Evolutionary conservation across 1,284 basidiomycete species (phyloP), one percentile per base, ranked within the genome.

Genomic region (Coniferiporia weirii): DNA sequence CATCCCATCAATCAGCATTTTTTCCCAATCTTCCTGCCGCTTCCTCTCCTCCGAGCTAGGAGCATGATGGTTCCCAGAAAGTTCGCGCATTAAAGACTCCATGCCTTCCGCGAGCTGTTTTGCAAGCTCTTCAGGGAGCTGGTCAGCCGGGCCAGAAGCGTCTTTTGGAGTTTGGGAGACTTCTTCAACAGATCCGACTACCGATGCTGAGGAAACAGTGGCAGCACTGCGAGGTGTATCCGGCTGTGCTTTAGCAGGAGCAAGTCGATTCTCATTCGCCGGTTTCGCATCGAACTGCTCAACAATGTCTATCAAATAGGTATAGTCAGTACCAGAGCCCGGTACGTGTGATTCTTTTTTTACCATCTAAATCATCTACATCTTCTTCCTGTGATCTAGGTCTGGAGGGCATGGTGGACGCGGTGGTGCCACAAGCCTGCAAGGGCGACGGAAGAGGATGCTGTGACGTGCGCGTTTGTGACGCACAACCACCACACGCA

Each of bases 11-110:
- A 85, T 73, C 15, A 93, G 72, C 81, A 93, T 85, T 48, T 83
- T 81, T 71, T 92, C 88, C 82, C 89, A 88, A 10, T 87, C 86
- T 36, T 73, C 75, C 66, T 64, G 73, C 63, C 76, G 73, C 52
- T 73, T 72, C 45, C 78, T 72, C 32, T 68, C 69, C 19, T 55
- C 66, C 17, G 64, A 67, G 52, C 36, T 65, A 12, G 64, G 66
- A 32, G 66, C 68, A n/a, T 66, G 66, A 17, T 72, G 70, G 35
- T 73, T 74, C 4, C 71, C 72, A 10, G 72, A 75, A 15, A 96
- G 77, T 67, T 86, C 87, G 19, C 79, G 79, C 77, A 97, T 84
- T 49, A 97, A 78, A n/a, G 76, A 76, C 69, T 93, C 91, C 93
- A 98, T 96, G 35, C 84, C 89, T 67, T 82, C 78, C 5, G 87